Evolutionary conservation across 1,284 basidiomycete species (phyloP), one percentile per base, ranked within the genome.

Genomic region (Ustilago vetiveriae): DNA sequence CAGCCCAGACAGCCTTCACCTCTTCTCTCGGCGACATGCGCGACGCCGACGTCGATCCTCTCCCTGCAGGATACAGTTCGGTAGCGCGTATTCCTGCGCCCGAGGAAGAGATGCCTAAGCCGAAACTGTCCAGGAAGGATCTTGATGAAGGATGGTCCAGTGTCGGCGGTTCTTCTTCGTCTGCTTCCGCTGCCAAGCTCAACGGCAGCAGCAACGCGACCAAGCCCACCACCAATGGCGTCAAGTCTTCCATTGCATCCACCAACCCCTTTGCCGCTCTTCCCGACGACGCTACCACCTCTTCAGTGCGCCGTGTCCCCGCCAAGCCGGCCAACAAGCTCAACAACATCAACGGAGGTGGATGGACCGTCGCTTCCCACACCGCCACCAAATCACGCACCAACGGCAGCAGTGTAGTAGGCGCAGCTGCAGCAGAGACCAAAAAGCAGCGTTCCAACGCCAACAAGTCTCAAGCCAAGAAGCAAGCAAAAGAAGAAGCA

Each of bases 391-490:
- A 46, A 21, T 14, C 54, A 14, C 36, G 36, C 36, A 37, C 30
- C 32, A 53, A 22, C 21, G 22, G 26, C 21, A 23, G 33, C 30
- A 24, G n/a, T 24, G 32, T 17, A 5, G 32, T 17, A 33, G 8
- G 17, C 36, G 13, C 35, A 17, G 16, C n/a, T n/a, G n/a, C 16
- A 10, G 54, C 24, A 7, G 66, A 62, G 38, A 73, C 71, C 10
- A 78, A 79, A 36, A 78, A 72, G 33, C 77, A 79, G 51, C 56
- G 77, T 3, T 63, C 65, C 32, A 79, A 79, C 47, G 76, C 75
- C 17, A 58, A 70, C 46, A 70, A 72, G 35, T 40, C 66, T 3
- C 58, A 60, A n/a, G 75, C 74, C 11, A 71, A 66, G 44, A 76
- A 75, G 32, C 53, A 54, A 1, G 70, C 70, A 8, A 78, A 71